phyloP scores from a whole-genome alignment of 805 yeast species.

The Schwanniomyces yamadae region DNA sequence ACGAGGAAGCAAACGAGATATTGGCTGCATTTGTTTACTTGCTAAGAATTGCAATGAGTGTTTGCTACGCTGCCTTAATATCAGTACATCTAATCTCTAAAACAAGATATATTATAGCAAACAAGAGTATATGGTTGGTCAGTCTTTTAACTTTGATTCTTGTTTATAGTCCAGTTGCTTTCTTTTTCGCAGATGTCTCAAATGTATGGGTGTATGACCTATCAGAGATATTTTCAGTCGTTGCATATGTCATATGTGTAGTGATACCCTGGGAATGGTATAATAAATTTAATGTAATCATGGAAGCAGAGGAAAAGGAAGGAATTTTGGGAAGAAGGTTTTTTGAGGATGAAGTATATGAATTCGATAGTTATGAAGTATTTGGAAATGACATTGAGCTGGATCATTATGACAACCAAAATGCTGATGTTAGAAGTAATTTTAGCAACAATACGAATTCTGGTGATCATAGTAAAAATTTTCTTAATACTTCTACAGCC shows the following conservation, averaged over 20 bases:
- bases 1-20: constrained; percentile 51
- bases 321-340: constrained; percentile 75
- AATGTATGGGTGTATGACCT: constrained; percentile 72
- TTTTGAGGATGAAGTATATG: constrained; percentile 62
- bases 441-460: constrained; percentile 9
- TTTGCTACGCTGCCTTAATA: constrained; percentile 65
- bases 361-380: constrained; percentile 38
- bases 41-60: constrained; percentile 66
- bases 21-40: constrained; percentile 74
- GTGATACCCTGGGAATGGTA: constrained; percentile 87
- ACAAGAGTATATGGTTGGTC: constrained; percentile 51
- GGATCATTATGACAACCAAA: constrained; percentile 1
- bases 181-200: constrained; percentile 75
- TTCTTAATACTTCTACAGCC: neutral
- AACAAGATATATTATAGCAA: constrained; percentile 47
- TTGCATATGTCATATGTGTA: constrained; percentile 68
- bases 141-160: constrained; percentile 55
- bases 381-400: constrained; percentile 15
- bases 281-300: constrained; percentile 58
- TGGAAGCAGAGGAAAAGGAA: constrained; percentile 60
- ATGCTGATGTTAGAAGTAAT: constrained; percentile 1
- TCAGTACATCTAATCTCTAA: constrained; percentile 55
- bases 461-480: constrained; percentile 4
- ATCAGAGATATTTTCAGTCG: constrained; percentile 70
- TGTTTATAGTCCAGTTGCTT: constrained; percentile 60